These are phyloP conservation scores for Eucalyptus virginea DNA, from an alignment of 345 rosid genomes.

Conservation along the genomic window DNA sequence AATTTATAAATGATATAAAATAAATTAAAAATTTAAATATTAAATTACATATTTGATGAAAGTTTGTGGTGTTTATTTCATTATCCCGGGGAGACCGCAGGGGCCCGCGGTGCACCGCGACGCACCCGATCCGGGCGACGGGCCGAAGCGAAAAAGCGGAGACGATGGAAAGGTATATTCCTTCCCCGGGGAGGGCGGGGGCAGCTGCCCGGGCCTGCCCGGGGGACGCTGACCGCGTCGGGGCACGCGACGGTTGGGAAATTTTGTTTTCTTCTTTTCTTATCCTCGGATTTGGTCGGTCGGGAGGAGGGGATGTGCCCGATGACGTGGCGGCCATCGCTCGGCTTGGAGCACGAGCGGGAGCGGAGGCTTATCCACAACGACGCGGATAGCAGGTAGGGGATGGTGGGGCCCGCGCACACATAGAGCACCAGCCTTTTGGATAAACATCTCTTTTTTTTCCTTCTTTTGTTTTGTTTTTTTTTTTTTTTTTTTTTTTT, in stretches of 20 bases:
- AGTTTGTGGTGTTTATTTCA: too few species aligned
- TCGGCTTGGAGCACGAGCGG: not conserved
- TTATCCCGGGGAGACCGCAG: not conserved
- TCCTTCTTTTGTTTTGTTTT: not conserved
- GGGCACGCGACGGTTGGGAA: not conserved
- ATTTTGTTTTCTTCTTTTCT: rapidly evolving
- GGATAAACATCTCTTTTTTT: not conserved
- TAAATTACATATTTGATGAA: too few species aligned
- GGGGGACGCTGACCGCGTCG: not conserved
- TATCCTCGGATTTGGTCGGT: not conserved
- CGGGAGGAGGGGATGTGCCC: not conserved
- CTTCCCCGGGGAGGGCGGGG: not conserved
- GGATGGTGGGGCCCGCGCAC: not conserved
- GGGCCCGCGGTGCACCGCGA: not conserved
- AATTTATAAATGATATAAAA: rapidly evolving
- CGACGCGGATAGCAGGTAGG: not conserved
- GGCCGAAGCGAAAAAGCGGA: not conserved
- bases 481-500: too few species aligned
- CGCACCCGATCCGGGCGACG: not conserved
- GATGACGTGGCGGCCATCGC: not conserved
- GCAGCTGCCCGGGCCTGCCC: not conserved
- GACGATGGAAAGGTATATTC: not conserved
- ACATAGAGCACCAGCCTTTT: not conserved
- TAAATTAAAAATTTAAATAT: too few species aligned
- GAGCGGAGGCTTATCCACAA: not conserved